These are phyloP conservation scores for Amylocystis lapponica DNA, from an alignment of 768 basidiomycete genomes.

Conservation along the genomic window DNA sequence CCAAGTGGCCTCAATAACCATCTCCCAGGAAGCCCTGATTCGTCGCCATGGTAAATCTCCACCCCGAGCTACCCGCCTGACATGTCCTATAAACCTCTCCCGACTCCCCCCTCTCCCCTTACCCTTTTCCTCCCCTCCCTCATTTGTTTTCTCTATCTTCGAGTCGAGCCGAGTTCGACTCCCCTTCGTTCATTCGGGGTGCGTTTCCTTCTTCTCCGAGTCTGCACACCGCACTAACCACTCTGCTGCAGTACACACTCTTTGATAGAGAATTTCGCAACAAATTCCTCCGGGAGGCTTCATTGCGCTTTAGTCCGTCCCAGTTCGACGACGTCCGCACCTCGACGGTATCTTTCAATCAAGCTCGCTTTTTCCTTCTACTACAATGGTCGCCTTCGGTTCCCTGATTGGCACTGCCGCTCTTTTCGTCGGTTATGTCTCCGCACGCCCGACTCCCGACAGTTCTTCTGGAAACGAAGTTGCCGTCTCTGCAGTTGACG, in stretches of 20 bases:
- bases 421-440: slow-evolving; percentile 45
- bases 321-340: slow-evolving; percentile 34
- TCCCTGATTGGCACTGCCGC: slow-evolving; percentile 49
- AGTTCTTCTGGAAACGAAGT: slow-evolving; percentile 27
- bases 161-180: slow-evolving; percentile 66
- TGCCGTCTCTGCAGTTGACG: slow-evolving; percentile 44
- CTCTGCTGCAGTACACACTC: slow-evolving; percentile 49
- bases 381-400: slow-evolving; percentile 57
- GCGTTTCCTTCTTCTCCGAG: slow-evolving; percentile 20
- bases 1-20: too few relatives aligned
- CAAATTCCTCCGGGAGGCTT: slow-evolving; percentile 58
- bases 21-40: too few relatives aligned
- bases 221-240: slow-evolving; percentile 1
- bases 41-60: too few relatives aligned
- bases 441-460: slow-evolving; percentile 43
- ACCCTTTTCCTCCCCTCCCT: slow-evolving; percentile 27
- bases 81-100: too few relatives aligned
- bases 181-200: slow-evolving; percentile 53
- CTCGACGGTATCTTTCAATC: slow-evolving; percentile 38
- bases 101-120: slow-evolving; percentile 15
- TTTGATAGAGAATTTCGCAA: slow-evolving; percentile 61
- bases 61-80: too few relatives aligned
- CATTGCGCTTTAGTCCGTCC: slow-evolving; percentile 26
- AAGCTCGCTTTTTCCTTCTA: slow-evolving; percentile 17
- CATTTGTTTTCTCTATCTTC: slow-evolving; percentile 31